phyloP scores from a whole-genome alignment of 108 stramenopile species.

The Tribonema minus region DNA sequence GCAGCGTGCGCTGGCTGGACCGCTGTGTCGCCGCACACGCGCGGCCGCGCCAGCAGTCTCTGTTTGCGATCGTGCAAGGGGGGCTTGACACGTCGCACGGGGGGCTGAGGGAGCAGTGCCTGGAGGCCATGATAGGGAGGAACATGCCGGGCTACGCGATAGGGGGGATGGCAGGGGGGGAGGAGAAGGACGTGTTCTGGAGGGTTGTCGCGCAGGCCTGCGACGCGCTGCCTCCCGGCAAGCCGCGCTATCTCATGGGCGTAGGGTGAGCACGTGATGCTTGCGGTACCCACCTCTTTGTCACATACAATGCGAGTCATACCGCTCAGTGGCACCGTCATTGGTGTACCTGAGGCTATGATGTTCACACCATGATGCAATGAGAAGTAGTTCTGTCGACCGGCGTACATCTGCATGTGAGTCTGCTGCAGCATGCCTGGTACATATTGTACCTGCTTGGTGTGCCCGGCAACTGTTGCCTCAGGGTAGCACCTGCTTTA shows the following conservation, averaged over 20 bases:
- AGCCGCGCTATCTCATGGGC: conserved; percentile 94
- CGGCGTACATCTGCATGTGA: not conserved
- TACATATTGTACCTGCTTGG: no score
- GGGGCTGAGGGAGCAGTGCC: conserved; percentile 83
- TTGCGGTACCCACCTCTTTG: no score
- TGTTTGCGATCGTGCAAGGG: conserved; percentile 66
- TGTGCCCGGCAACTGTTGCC: no score
- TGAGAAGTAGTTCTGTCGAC: not conserved
- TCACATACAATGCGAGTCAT: no score
- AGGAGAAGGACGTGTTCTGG: conserved; percentile 94
- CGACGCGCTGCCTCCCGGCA: conserved; percentile 72
- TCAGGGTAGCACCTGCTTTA: no score
- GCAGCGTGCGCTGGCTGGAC: conserved; percentile 92
- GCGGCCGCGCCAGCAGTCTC: conserved; percentile 49
- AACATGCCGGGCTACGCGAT: conserved; percentile 91
- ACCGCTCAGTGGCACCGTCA: no score
- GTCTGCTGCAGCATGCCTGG: not conserved
- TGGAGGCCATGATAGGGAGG: conserved; percentile 72
- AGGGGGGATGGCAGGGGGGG: conserved; percentile 89
- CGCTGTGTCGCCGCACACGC: conserved; percentile 79
- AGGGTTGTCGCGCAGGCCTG: conserved; percentile 88
- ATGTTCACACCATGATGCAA: no score
- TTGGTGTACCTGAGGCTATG: no score
- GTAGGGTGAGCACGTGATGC: conserved; percentile 71
- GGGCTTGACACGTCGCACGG: conserved; percentile 80